Evolutionary conservation across 371 early-diverging fungal genomes (phyloP), one percentile per base, ranked within the genome.

Genomic region (Mortierella sp.): DNA sequence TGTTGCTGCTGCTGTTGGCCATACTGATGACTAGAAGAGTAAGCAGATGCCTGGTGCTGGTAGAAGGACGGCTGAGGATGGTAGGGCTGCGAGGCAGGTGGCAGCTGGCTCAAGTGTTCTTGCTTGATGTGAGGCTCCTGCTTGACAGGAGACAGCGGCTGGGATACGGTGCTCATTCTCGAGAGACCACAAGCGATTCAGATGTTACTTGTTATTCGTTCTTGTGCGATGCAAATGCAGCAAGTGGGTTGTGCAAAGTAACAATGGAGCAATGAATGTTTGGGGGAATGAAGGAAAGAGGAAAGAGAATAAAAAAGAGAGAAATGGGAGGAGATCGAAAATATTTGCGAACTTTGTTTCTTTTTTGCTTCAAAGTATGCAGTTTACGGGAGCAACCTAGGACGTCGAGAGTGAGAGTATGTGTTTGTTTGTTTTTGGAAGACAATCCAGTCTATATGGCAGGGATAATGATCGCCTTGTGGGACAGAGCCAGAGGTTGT

Each of bases 41-140:
- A 46, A 4, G 56, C 27, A 56, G 56, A 31, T n/a, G 56, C 23
- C 32, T 41, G 56, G 47, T 56, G 58, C 15, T 56, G 50, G 30
- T 67, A 60, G 37, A 55, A 49, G 8, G 58, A 19, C 17, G 47
- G 49, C 42, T 57, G 60, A 8, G 64, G 55, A 44, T 70, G 64
- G 39, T 63, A 64, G n/a, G 71, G 34, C 11, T 50, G 71, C n/a
- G 55, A 50, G 46, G 56, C 23, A 32, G 31, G 30, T 27, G 56
- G 43, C 15, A 39, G 46, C 48, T 63, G 59, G 28, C 19, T 17
- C n/a, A 53, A 24, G 32, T 58, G 47, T 42, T 70, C 71, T 19
- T 58, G 54, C 64, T 70, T 70, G 71, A 70, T 54, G 31, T 64
- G 59, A 30, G 59, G 64, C 48, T 70, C 70, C 50, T 61, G 70